phyloP scores from a whole-genome alignment of 257 asterid species.

The Solanum pennellii region DNA sequence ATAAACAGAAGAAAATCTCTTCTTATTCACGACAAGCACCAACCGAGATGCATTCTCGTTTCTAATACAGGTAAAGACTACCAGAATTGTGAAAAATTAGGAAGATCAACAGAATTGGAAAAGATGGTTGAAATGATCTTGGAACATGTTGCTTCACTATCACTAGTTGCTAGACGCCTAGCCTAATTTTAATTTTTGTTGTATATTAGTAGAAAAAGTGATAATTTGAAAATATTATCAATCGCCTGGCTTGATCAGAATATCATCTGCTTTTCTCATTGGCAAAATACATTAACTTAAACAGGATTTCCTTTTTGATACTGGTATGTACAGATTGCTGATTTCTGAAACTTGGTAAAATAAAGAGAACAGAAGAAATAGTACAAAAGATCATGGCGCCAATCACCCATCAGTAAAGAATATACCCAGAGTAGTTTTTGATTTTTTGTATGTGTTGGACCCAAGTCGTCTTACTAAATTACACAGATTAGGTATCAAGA shows the following conservation, averaged over 20 bases:
- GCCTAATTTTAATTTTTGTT: background rate
- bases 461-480: background rate
- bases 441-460: background rate
- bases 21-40: background rate
- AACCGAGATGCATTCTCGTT: background rate
- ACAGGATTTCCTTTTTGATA: background rate
- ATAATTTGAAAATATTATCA: background rate
- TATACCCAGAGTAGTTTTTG: background rate
- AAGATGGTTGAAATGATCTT: background rate
- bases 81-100: background rate
- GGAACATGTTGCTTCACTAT: background rate
- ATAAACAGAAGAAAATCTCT: background rate
- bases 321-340: background rate
- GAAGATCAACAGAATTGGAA: background rate
- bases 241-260: background rate
- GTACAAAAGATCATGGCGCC: background rate
- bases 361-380: background rate
- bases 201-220: background rate
- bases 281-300: background rate
- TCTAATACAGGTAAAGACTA: background rate
- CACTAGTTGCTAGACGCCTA: background rate
- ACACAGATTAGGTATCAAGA: background rate
- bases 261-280: background rate
- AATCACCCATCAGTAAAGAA: background rate
- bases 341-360: background rate